Percentiles rank a stretch among this genome's conserved stretches.
Conservation (phyloP, 345 rosid species). For the Sonneratia alba region DNA sequence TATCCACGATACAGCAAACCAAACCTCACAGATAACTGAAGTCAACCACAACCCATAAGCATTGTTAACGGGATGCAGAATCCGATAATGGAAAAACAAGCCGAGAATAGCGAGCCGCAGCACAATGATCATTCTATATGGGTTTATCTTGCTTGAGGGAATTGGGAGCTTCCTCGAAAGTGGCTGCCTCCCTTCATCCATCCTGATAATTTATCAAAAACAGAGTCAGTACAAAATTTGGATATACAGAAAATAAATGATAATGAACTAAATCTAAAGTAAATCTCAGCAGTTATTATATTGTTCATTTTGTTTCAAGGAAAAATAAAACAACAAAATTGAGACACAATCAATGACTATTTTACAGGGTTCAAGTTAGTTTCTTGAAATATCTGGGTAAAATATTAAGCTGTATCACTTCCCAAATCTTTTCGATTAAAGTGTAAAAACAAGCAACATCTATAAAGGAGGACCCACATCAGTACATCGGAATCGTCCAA, state of each 20-base stretch:
- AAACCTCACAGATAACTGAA: conserved; percentile 93
- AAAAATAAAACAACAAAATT: too few species aligned
- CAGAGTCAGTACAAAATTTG: neutral
- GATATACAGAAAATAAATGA: neutral
- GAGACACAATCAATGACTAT: too few species aligned
- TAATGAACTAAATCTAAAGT: too few species aligned
- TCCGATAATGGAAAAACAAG: conserved; percentile 83
- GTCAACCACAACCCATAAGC: conserved; percentile 95
- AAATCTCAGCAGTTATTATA: too few species aligned
- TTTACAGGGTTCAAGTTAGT: neutral
- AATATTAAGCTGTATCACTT: neutral
- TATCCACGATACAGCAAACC: conserved; percentile 98
- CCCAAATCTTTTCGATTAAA: neutral
- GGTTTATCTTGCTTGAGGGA: conserved; percentile 94
- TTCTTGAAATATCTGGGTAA: neutral
- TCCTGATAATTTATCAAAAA: conserved; percentile 42
- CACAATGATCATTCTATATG: conserved; percentile 74
- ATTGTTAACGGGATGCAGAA: conserved; percentile 80
- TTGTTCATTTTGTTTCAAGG: too few species aligned
- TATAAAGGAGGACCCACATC: conserved; percentile 40
- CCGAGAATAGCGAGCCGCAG: conserved; percentile 86
- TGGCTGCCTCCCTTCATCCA: conserved; percentile 99
- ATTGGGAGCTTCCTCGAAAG: conserved; percentile 89
- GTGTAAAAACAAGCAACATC: neutral
- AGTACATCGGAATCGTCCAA: conserved; percentile 81